Base-by-base conservation (phyloP, 2,329 filamentous ascomycete species). In the Microsporum ferrugineum region DNA sequence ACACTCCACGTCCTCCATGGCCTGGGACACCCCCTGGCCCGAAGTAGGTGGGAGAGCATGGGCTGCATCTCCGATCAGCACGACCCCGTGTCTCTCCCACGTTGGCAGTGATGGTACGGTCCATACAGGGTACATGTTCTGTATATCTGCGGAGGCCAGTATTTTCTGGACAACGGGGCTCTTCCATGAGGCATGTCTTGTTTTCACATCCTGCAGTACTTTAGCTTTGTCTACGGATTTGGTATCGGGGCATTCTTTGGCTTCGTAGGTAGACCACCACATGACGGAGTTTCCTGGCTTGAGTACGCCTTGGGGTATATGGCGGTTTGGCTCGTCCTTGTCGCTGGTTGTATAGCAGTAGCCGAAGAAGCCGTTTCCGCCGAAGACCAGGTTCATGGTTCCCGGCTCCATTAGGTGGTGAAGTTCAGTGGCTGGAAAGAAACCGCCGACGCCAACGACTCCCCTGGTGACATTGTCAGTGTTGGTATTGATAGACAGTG, bases 61-160 rank as follows among this genome's bases (percentile, higher is more conserved):
- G 0, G 80, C 81, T 1, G 81, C 81, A 68, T 84, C 82, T 2
- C 82, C 82, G 2, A 84, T 70, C 1, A 85, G 69, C 3, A 84
- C 73, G 1, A 82, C 75, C 0, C 79, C 73, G 7, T 77, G 70
- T 4, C 72, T 69, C 23, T 74, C 72, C 80, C 80, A 82, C 17
- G 71, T 72, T 7, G 77, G 76, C 2, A 83, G 71, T 17, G 71
- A 68, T 0, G 79, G 78, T 0, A 75, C 76, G 0, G 77, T 77
- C 73, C 76, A 82, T 0, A 75, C 77, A 2, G 79, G 79, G 59
- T 77, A 80, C 57, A 81, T 72, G 36, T 70, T 75, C 49, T 77
- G 68, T 5, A 78, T 69, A 0, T 72, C 64, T 1, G 77, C 68
- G 2, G 71, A 70, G 1, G 67, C 49, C 12, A 81, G 68, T 0